A percentile compares a stretch with the other conserved stretches of the same genome.
Conservation (phyloP, 306 rosid genomes). For the Rosa lucieae region DNA sequence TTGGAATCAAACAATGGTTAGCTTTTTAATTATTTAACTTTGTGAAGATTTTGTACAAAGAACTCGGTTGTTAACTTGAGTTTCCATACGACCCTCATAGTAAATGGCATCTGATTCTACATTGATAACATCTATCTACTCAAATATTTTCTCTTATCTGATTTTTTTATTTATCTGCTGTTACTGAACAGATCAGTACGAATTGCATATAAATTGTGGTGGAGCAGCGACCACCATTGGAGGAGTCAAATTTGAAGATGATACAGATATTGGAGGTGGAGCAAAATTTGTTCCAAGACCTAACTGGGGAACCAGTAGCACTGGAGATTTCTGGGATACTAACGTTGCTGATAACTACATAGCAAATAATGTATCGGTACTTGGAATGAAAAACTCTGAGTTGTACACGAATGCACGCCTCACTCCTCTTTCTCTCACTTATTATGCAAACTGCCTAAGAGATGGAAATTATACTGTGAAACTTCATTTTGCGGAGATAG, state of each 20-base stretch:
- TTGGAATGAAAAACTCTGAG: too few relatives aligned
- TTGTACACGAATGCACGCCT: too few relatives aligned
- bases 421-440: too few relatives aligned
- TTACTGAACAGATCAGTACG: conserved; percentile 20
- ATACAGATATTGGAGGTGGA: conserved; percentile 42
- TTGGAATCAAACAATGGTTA: too few relatives aligned
- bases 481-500: conserved; percentile 60
- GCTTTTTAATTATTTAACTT: background rate
- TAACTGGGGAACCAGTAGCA: too few relatives aligned
- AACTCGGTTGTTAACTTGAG: background rate
- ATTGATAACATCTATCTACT: background rate
- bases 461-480: background rate
- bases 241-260: conserved; percentile 33
- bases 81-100: background rate
- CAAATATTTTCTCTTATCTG: background rate
- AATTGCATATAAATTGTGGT: conserved; percentile 60
- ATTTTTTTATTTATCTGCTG: background rate
- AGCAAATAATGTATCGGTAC: too few relatives aligned
- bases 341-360: too few relatives aligned
- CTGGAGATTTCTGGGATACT: too few relatives aligned
- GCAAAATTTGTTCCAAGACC: conserved; percentile 33
- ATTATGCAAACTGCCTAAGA: too few relatives aligned
- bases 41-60: background rate
- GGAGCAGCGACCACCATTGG: conserved; percentile 41
- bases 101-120: background rate